Evolutionary conservation across 352 stramenopile genomes (phyloP), one percentile per base, ranked within the genome.

Genomic region (Discostella stelligera): DNA sequence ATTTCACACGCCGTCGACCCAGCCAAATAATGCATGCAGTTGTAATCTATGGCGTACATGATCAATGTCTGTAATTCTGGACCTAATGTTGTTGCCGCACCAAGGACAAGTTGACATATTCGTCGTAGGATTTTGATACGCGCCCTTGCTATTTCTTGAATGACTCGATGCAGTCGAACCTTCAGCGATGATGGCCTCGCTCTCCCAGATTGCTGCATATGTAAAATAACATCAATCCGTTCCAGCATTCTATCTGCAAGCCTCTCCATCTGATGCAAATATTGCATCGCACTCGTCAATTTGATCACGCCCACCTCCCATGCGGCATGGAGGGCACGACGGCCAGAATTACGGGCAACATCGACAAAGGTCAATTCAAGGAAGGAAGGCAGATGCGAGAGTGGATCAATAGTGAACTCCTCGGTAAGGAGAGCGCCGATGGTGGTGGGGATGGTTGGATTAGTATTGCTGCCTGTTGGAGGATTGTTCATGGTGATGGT

Each of bases 321-420:
- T 9, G 70, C 60, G 13, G 56, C 49, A 52, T 70, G 68, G 0
- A 90, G 60, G 21, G 79, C 71, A 67, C 83, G 63, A 20, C 75
- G 68, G 25, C 58, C 74, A 3, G 82, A 88, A 74, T 71, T 59
- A 5, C 56, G 48, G 27, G 79, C 74, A 46, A 86, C 82, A 68
- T 89, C 72, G 6, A 90, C 84, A 66, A 89, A 82, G 2, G 78
- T 88, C 54, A 89, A 80, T 77, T 92, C 86, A 44, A 89, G 72
- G 71, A 92, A 92, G 11, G 86, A 92, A 4, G 82, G 86, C 10
- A 90, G 63, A 39, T 79, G 78, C 3, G 84, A 84, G 10, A 77
- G 56, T 23, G 83, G 86, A 80, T 89, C 63, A 54, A 92, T 87
- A 8, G 80, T 89, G 54, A 61, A 81, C 82, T 92, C 86, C 71